Base-by-base conservation (phyloP, 495 filamentous ascomycete species). In the Patellaria atrata region DNA sequence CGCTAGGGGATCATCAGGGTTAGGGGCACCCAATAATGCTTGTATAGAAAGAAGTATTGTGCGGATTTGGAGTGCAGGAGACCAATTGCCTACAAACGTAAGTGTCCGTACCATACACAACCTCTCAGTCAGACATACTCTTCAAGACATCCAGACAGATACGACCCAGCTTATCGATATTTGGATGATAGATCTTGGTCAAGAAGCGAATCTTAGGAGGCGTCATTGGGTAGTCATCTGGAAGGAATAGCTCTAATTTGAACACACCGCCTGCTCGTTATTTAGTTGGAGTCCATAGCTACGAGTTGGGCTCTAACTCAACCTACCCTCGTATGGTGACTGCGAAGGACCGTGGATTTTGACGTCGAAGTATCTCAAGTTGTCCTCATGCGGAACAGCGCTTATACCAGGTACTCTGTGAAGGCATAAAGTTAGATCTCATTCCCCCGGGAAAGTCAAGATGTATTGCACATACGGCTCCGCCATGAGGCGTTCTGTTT, bases 201-300 rank as follows among this genome's bases (percentile, higher is more conserved):
- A 99, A 61, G 60, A 99, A 99, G 24, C 89, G 79, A 44, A 99
- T 94, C 64, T 94, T 94, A 9, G 89, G 89, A 18, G 89, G 89
- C 22, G 83, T 91, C 89, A 99, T 99, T 7, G 89, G 89, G 52
- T 99, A 99, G 60, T 99, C 89, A 51, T 99, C 89, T 22, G 89
- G 91, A n/a, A 99, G 68, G 61, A 99, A 99, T 5, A 99, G 71
- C 59, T 99, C 89, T 38, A 94, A 82, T 54, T 86, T 84, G 68
- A 99, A 99, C 45, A 93, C 72, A 31, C 89, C 89, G 47, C 82
- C 89, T 92, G 36, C 51, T 24, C 31, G 35, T 21, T 18, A 30
- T 8, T 26, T 1, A 15, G 37, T 42, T 28, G 32, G 30, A 31
- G 20, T 22, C 37, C 12, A 37, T 44, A 11, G 28, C 11, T 7